Conservation (phyloP, 2,329 filamentous ascomycete genomes). For the Fusarium mundagurra region DNA sequence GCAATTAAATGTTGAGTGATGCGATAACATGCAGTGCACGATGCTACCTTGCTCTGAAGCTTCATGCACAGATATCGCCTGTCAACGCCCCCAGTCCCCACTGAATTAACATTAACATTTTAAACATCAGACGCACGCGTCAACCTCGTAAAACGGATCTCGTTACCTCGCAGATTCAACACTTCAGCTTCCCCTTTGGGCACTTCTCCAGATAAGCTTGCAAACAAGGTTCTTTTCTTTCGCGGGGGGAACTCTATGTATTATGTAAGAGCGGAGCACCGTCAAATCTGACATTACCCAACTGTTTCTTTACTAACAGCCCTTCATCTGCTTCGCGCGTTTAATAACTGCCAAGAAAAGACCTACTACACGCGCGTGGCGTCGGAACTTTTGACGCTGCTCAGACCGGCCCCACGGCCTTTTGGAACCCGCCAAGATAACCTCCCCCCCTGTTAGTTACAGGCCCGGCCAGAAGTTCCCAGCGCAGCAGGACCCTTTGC, state of each 20-base stretch:
- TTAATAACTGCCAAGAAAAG: conserved; percentile 6
- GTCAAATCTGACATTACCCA: neutral
- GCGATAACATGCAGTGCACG: neutral
- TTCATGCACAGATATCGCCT: neutral
- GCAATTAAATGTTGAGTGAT: neutral
- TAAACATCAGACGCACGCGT: neutral
- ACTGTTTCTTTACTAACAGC: neutral
- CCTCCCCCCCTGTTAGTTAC: conserved; percentile 1
- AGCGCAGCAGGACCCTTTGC: conserved; percentile 33
- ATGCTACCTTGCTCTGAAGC: neutral
- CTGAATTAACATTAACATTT: conserved; percentile 22
- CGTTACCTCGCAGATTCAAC: conserved; percentile 18
- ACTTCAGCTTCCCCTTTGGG: conserved; percentile 19
- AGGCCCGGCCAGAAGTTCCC: conserved; percentile 14
- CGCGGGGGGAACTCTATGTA: conserved; percentile 11
- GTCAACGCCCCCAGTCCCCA: conserved; percentile 9
- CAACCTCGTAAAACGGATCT: conserved; percentile 1
- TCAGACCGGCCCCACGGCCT: conserved; percentile 21
- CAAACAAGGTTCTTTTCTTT: conserved; percentile 8
- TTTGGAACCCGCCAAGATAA: conserved; percentile 23
- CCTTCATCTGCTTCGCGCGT: neutral
- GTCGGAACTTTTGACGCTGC: conserved; percentile 29
- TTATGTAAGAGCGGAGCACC: conserved; percentile 6
- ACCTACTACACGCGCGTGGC: conserved; percentile 16
- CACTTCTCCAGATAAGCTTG: conserved; percentile 15